A percentile compares a stretch with the other conserved stretches of the same genome.
These are phyloP conservation scores for Clitoria ternatea DNA, from an alignment of 306 rosid species.

Conservation along the genomic window DNA sequence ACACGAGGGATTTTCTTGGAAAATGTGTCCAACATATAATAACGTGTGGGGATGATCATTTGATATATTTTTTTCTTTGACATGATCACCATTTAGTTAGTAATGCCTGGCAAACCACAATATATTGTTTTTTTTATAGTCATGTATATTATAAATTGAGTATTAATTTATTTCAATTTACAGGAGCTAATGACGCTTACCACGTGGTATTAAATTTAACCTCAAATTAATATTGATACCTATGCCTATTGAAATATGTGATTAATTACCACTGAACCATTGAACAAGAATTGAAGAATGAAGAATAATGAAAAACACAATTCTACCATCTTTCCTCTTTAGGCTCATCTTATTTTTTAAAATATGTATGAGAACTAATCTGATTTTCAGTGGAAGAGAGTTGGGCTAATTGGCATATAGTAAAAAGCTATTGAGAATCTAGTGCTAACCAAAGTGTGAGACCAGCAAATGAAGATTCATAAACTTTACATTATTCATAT, in stretches of 20 bases:
- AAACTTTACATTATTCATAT: background rate
- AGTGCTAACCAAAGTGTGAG: slow-evolving; percentile 11
- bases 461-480: slow-evolving; percentile 17
- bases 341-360: background rate
- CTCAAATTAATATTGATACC: background rate
- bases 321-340: background rate
- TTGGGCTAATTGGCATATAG: background rate
- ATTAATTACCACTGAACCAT: background rate
- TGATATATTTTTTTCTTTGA: too few species aligned
- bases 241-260: background rate
- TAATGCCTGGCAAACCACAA: too few species aligned
- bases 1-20: too few species aligned
- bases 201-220: background rate
- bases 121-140: too few species aligned
- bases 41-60: too few species aligned
- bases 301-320: background rate
- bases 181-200: too few species aligned
- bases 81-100: too few species aligned
- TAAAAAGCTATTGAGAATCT: slow-evolving; percentile 8
- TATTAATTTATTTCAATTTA: too few species aligned
- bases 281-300: background rate
- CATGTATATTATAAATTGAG: too few species aligned
- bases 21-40: too few species aligned
- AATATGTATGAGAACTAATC: too few species aligned
- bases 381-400: slow-evolving; percentile 6